phyloP scores from a whole-genome alignment of 2,329 filamentous ascomycete genomes.

The Fusarium sacchari region DNA sequence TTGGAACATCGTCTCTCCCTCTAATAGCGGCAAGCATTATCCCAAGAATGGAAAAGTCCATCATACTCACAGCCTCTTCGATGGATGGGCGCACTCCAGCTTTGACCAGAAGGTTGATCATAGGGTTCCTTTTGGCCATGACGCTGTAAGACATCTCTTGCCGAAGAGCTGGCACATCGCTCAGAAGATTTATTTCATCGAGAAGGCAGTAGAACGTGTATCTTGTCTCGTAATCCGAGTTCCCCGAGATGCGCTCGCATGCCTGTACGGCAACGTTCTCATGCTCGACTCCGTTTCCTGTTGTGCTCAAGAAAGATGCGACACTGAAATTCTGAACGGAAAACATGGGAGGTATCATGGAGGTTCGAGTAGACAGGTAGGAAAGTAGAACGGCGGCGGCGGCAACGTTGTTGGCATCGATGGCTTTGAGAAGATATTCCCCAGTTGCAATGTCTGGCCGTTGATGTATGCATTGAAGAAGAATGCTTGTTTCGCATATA shows the following conservation, averaged over 20 bases:
- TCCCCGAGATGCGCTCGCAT: background rate
- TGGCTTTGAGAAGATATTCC: background rate
- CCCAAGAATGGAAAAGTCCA: background rate
- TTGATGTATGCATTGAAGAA: background rate
- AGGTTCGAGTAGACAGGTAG: background rate
- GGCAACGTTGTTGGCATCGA: background rate
- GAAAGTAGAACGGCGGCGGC: background rate
- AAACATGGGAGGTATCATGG: background rate
- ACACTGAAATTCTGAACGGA: background rate
- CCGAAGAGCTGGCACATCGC: background rate
- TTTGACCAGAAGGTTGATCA: background rate
- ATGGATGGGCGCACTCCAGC: background rate
- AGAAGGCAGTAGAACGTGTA: background rate
- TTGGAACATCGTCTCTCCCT: background rate
- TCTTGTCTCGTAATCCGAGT: background rate
- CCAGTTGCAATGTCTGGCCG: background rate
- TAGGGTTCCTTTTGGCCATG: background rate
- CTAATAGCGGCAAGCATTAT: background rate
- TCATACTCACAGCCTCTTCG: background rate
- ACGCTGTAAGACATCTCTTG: background rate
- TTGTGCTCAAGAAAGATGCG: background rate
- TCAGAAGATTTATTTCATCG: background rate
- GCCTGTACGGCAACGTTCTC: background rate
- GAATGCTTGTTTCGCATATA: background rate
- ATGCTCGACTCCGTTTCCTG: background rate